These are phyloP conservation scores for Basipetospora chlamydospora DNA, from an alignment of 2,329 filamentous ascomycete genomes.

Conservation along the genomic window DNA sequence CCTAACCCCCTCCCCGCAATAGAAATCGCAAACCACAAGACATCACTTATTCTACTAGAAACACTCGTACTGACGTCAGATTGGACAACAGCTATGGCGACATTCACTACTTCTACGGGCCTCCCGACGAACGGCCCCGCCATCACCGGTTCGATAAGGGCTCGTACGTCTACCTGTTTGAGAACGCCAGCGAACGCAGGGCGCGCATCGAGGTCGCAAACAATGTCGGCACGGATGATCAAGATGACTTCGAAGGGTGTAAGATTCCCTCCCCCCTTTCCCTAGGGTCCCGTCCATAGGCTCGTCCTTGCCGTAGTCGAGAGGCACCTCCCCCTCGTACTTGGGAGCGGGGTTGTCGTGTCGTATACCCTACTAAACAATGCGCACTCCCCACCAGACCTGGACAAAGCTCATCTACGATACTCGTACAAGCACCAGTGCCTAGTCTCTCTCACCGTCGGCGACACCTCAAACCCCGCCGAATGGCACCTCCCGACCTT, in stretches of 20 bases:
- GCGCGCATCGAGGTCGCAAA: conserved; percentile 67
- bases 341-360: too few species aligned
- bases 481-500: conserved; percentile 65
- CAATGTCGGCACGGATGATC: conserved; percentile 55
- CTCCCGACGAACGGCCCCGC: conserved; percentile 50
- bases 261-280: too few species aligned
- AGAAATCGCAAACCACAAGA: too few species aligned
- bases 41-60: too few species aligned
- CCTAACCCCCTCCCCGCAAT: neutral
- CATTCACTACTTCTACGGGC: conserved; percentile 63
- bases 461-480: conserved; percentile 33
- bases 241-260: conserved; percentile 70
- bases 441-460: conserved; percentile 52
- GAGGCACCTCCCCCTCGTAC: too few species aligned
- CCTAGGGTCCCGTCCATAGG: too few species aligned
- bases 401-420: conserved; percentile 48
- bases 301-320: too few species aligned
- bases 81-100: conserved; percentile 57
- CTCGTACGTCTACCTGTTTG: conserved; percentile 69
- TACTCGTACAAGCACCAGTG: conserved; percentile 65
- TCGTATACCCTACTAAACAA: too few species aligned
- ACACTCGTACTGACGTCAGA: too few species aligned
- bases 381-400: conserved; percentile 9
- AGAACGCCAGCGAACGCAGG: conserved; percentile 51
- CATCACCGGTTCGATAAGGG: conserved; percentile 71